Base-by-base conservation (phyloP, 2,329 filamentous ascomycete species). In the Cordyceps fumosorosea region DNA sequence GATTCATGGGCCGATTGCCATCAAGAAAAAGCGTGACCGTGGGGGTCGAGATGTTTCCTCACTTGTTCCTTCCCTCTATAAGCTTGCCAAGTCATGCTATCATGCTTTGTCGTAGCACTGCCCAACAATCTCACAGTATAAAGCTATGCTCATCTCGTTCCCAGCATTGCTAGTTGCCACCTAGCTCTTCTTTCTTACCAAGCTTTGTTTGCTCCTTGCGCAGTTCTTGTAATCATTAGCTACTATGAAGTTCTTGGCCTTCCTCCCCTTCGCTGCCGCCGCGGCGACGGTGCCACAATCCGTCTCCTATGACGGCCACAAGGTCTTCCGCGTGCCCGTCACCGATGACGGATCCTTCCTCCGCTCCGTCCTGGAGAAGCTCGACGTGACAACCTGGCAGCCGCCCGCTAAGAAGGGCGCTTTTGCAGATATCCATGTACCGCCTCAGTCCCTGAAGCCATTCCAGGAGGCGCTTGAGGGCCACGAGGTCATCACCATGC, bases 251-350 rank as follows among this genome's bases (percentile, higher is more conserved):
- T 20, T 58, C 34, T 20, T 58, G 45, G 47, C 56, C 11, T 20
- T 51, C 5, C 45, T 51, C 12, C 56, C 56, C n/a, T 24, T 58
- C 22, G 56, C 56, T 5, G 45, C 56, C 16, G 61, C 55, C 20
- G 55, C 64, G 26, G 62, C 65, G 20, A 64, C 60, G n/a, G 6
- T 62, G 34, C 61, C 62, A 5, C 58, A 62, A 40, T 7, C 42
- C 11, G 69, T 76, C 5, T 74, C 73, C 0, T 81, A 80, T 62
- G 69, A 76, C 59, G 77, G 78, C 4, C 77, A 76, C 70, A 77
- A 78, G 64, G 77, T 78, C n/a, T 74, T 76, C 57, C 76, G 77
- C 22, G 67, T 80, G n/a, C 68, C 74, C 8, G 73, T 76, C 42
- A 70, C 71, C 20, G 64, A 72, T 50, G 66, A 75, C 55, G 62